Conservation (phyloP, 805 yeast genomes). For the Schizosaccharomyces osmophilus region DNA sequence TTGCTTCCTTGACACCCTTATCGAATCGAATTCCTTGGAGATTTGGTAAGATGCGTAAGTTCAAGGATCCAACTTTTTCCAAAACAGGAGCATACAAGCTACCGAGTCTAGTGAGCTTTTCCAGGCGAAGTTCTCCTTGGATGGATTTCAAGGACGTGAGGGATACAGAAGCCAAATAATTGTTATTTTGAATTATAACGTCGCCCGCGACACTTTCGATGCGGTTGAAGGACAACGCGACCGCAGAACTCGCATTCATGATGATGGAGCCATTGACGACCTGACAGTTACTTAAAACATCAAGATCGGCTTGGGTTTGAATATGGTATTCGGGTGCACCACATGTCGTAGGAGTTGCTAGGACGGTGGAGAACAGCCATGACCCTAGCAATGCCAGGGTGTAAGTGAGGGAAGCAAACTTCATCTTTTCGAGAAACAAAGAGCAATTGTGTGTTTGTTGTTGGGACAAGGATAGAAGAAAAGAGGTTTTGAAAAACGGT, state of each 20-base stretch:
- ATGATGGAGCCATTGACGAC: background rate
- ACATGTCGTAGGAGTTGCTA: background rate
- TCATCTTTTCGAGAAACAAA: no score
- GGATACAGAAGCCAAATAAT: slow-evolving; percentile 33
- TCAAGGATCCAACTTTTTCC: background rate
- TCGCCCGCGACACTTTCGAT: slow-evolving; percentile 60
- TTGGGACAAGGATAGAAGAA: no score
- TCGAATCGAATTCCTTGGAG: background rate
- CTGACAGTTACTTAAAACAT: background rate
- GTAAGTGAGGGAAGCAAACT: no score
- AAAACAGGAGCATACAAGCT: background rate
- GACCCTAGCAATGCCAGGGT: no score
- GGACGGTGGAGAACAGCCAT: background rate
- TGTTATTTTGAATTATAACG: slow-evolving; percentile 40
- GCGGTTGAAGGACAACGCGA: slow-evolving; percentile 31
- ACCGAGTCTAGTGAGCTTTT: background rate
- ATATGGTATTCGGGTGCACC: background rate
- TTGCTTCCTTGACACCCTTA: background rate
- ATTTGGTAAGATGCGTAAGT: background rate
- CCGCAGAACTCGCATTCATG: background rate
- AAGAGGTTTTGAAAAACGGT: no score
- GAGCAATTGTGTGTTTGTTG: no score
- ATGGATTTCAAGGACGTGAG: slow-evolving; percentile 63
- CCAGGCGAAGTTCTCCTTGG: slow-evolving; percentile 22
- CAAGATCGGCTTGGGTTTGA: background rate